phyloP scores from a whole-genome alignment of 768 basidiomycete species.

The Kwoniella sp. region DNA sequence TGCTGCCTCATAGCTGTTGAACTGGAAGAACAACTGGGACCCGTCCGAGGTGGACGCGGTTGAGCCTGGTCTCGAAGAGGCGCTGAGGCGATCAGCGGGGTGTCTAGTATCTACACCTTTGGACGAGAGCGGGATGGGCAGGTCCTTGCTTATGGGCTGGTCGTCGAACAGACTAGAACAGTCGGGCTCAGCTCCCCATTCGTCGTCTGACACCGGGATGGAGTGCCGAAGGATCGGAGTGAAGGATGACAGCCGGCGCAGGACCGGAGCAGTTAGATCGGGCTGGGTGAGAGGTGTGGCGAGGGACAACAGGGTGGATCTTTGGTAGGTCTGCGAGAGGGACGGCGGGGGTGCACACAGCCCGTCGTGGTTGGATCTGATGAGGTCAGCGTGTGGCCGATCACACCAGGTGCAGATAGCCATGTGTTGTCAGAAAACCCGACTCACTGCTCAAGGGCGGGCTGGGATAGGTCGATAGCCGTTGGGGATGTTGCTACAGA shows the following conservation, averaged over 20 bases:
- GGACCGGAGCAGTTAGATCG: background rate
- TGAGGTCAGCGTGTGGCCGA: no score
- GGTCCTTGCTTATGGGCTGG: slow-evolving; percentile 6
- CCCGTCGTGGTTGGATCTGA: no score
- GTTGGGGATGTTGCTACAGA: no score
- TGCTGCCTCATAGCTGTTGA: background rate
- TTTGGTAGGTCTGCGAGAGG: slow-evolving; percentile 1
- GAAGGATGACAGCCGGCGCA: slow-evolving; percentile 12
- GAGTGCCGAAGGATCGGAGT: slow-evolving; percentile 9
- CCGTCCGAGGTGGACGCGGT: background rate
- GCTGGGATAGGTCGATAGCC: no score
- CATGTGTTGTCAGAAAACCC: no score
- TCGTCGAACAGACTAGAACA: slow-evolving; percentile 5
- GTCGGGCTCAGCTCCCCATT: slow-evolving; percentile 4
- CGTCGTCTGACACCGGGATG: background rate
- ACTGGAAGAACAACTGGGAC: slow-evolving; percentile 3
- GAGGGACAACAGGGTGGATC: slow-evolving; percentile 3
- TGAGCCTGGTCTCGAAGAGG: background rate
- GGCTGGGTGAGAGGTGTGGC: slow-evolving; percentile 2
- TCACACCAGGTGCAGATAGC: no score
- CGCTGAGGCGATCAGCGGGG: slow-evolving; percentile 1
- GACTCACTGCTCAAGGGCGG: no score
- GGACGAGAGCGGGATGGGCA: slow-evolving; percentile 2
- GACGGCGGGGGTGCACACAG: background rate
- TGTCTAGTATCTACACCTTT: background rate